These are phyloP conservation scores for Aspergillus nidulans DNA, from an alignment of 495 filamentous ascomycete species.

Conservation along the genomic window DNA sequence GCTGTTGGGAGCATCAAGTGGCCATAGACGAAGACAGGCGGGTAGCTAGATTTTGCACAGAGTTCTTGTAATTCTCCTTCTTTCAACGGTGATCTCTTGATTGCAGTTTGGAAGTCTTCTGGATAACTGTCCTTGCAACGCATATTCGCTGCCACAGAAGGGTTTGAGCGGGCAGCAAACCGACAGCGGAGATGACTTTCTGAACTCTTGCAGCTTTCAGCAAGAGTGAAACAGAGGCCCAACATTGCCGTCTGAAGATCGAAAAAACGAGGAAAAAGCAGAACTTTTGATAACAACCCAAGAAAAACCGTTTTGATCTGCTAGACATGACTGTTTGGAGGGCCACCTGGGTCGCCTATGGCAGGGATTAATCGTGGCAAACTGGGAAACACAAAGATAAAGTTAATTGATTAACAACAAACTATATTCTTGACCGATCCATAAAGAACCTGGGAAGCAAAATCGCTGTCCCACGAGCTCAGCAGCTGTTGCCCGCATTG, in stretches of 20 bases:
- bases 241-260: background rate
- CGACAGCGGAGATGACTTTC: too few species aligned
- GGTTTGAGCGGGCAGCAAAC: too few species aligned
- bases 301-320: background rate
- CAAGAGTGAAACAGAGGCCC: background rate
- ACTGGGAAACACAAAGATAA: background rate
- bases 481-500: background rate
- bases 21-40: conserved; percentile 26
- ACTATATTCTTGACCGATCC: background rate
- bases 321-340: background rate
- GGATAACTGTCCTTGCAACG: conserved; percentile 17
- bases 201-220: too few species aligned
- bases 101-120: conserved; percentile 15
- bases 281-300: background rate
- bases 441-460: background rate
- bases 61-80: conserved; percentile 11
- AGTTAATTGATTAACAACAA: background rate
- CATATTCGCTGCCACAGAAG: conserved; percentile 5
- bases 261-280: background rate
- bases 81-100: conserved; percentile 15
- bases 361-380: background rate
- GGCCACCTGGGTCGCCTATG: background rate
- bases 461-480: background rate
- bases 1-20: conserved; percentile 27
- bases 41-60: conserved; percentile 12